Evolutionary conservation across 805 yeast species (phyloP).

Genomic region (Kuraishia capsulata): DNA sequence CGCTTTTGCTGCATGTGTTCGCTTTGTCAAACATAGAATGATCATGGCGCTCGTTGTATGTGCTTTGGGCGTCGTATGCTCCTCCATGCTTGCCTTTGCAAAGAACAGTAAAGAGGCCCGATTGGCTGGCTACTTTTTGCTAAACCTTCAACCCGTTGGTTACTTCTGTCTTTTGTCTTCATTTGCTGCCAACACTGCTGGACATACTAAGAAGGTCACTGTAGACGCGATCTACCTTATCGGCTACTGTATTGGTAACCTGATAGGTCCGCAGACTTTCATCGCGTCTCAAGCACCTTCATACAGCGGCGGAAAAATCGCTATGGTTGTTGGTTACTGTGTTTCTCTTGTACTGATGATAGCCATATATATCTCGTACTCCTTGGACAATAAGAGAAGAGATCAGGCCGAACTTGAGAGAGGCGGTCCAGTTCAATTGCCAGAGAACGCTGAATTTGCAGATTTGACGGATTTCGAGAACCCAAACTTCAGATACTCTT

Average conservation of each 20-base stretch:
- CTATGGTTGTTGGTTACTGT: slow-evolving; percentile 35
- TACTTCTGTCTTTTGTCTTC: slow-evolving; percentile 16
- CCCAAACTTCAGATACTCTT: slow-evolving; percentile 37
- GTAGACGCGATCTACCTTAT: slow-evolving; percentile 47
- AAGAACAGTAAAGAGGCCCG: slow-evolving; percentile 13
- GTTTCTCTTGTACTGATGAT: slow-evolving; percentile 17
- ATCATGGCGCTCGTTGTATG: slow-evolving; percentile 18
- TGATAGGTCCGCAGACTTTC: slow-evolving; percentile 67
- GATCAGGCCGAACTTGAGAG: slow-evolving; percentile 14
- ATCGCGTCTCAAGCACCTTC: slow-evolving; percentile 43
- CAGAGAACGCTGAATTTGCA: slow-evolving; percentile 16
- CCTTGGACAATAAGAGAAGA: slow-evolving; percentile 8
- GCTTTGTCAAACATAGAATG: slow-evolving; percentile 21
- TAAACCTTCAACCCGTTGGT: slow-evolving; percentile 17
- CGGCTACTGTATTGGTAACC: slow-evolving; percentile 55
- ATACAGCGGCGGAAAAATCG: slow-evolving; percentile 43
- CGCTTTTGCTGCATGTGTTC: slow-evolving; percentile 12
- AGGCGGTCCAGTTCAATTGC: slow-evolving; percentile 6
- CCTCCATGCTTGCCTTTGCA: slow-evolving; percentile 19
- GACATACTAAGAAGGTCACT: slow-evolving; percentile 57
- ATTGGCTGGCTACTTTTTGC: slow-evolving; percentile 21
- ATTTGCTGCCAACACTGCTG: slow-evolving; percentile 39
- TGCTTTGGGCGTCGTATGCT: slow-evolving; percentile 13
- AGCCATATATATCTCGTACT: slow-evolving; percentile 14
- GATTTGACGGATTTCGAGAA: slow-evolving; percentile 42